Base-by-base conservation (phyloP, 495 filamentous ascomycete genomes). In the Hypoxylon perforatum region DNA sequence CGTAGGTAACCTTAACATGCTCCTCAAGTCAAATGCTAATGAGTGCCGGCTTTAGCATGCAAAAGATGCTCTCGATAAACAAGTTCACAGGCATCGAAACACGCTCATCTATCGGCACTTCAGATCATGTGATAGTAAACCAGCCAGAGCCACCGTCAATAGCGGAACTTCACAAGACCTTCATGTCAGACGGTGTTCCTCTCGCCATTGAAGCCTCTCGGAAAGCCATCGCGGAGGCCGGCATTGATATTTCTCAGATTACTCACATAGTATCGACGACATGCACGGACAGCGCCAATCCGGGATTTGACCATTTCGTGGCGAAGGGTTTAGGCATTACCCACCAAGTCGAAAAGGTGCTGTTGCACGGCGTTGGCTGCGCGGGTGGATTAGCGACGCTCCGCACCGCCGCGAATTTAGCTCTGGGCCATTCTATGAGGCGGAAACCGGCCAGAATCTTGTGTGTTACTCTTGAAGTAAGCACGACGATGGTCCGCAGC, bases 261-360 rank as follows among this genome's bases (percentile, higher is more conserved):
- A 91, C 88, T 19, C 88, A 90, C 68, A 80, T 88, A 51, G 85
- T 90, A 11, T 86, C 85, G 15, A 88, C 88, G 0, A 90, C 88
- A 18, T 87, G 86, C 56, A 91, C 88, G 25, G 84, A 89, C 67
- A 84, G 83, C n/a, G 88, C 87, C 21, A 89, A 87, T 71, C 88
- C 88, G 7, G 88, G 88, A 4, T 90, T 86, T 67, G 88, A 90
- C 73, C 85, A 88, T 61, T 86, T 78, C 51, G 87, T 90, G 7
- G 81, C 80, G 10, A 84, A 84, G 53, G 71, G 80, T 33, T 71
- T 91, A 14, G 83, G 83, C 0, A 75, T 90, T 7, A 70, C 70
- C 25, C 63, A 73, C 3, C 69, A 68, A 6, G 80, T 86, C 1
- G 86, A 90, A 58, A 86, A 87, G 54, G 78, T 85, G 17, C 77